Evolutionary conservation across 305 asterid species (phyloP).

Genomic region (Fraxinus dipetala): DNA sequence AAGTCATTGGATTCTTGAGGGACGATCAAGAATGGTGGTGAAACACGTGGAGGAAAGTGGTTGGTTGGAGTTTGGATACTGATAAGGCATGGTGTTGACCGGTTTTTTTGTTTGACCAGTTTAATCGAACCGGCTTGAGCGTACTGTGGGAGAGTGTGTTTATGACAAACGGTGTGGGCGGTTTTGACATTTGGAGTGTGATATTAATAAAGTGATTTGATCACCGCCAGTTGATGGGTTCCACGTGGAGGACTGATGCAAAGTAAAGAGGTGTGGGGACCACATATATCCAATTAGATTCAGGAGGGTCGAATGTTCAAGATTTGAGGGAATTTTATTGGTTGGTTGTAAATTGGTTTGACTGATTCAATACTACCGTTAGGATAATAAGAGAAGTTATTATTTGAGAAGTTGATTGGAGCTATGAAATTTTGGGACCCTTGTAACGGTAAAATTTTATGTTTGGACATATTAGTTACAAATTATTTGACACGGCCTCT

Average conservation of each 20-base stretch:
- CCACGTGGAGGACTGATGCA: neutral
- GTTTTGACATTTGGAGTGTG: neutral
- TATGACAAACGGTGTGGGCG: neutral
- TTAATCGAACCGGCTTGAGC: constrained; percentile 9
- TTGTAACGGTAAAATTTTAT: neutral
- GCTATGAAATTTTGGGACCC: neutral
- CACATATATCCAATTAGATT: constrained; percentile 14
- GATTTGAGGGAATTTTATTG: neutral
- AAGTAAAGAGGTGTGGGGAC: neutral
- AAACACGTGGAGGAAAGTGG: constrained; percentile 34
- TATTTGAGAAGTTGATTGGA: neutral
- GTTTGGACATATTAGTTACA: neutral
- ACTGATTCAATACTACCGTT: constrained; percentile 13
- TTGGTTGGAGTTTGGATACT: constrained; percentile 31
- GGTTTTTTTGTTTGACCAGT: constrained; percentile 28
- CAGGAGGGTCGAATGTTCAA: neutral
- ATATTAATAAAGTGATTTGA: neutral
- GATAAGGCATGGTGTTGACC: constrained; percentile 38
- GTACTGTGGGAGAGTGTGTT: neutral
- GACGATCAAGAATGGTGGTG: neutral
- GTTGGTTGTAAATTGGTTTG: constrained; percentile 6
- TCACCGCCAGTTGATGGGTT: neutral
- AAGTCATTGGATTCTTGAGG: constrained; percentile 56
- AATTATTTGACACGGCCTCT: neutral
- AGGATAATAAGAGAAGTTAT: neutral